Evolutionary conservation across 164 flowering plant species (phyloP).

Genomic region (Echeveria elegans): DNA sequence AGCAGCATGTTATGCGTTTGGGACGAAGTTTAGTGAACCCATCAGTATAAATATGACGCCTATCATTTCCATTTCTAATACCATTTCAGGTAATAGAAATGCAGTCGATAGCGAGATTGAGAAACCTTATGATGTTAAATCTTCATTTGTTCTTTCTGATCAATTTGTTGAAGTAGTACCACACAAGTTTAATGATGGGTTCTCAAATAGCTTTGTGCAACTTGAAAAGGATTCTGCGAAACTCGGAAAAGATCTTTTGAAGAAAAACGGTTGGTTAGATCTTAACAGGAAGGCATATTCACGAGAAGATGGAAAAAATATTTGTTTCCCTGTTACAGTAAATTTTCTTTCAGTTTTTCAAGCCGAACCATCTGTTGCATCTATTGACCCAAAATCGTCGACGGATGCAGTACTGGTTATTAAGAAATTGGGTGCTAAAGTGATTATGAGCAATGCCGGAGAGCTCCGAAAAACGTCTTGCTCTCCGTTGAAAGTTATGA

Average conservation of each 20-base stretch:
- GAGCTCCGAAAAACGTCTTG: slow-evolving; percentile 37
- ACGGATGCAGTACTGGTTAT: slow-evolving; percentile 38
- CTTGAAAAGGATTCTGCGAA: slow-evolving; percentile 62
- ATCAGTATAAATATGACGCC: slow-evolving; percentile 46
- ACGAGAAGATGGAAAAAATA: slow-evolving; percentile 32
- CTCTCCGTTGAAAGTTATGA: slow-evolving; percentile 56
- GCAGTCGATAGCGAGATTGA: slow-evolving; percentile 13
- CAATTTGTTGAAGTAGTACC: slow-evolving; percentile 10
- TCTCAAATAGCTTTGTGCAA: slow-evolving; percentile 43
- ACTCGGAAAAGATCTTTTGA: slow-evolving; percentile 68
- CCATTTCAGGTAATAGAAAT: slow-evolving; percentile 12
- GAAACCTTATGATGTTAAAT: slow-evolving; percentile 11
- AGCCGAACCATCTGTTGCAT: slow-evolving; percentile 14
- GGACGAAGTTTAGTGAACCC: slow-evolving; percentile 84
- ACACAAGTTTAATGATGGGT: slow-evolving; percentile 14
- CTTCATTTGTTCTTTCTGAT: slow-evolving; percentile 5
- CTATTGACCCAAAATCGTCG: slow-evolving; percentile 16
- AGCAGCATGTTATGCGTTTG: slow-evolving; percentile 94
- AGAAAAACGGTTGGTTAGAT: slow-evolving; percentile 84
- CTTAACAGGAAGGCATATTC: slow-evolving; percentile 59
- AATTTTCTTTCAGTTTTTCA: slow-evolving; percentile 34
- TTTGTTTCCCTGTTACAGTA: slow-evolving; percentile 69
- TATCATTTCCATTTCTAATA: slow-evolving; percentile 13
- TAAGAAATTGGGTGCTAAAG: slow-evolving; percentile 44
- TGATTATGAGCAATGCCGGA: slow-evolving; percentile 32